Percentiles rank a stretch among this genome's conserved stretches.
These are phyloP conservation scores for Leishmania gerbilli DNA, from an alignment of 208 protist genomes.

Conservation along the genomic window DNA sequence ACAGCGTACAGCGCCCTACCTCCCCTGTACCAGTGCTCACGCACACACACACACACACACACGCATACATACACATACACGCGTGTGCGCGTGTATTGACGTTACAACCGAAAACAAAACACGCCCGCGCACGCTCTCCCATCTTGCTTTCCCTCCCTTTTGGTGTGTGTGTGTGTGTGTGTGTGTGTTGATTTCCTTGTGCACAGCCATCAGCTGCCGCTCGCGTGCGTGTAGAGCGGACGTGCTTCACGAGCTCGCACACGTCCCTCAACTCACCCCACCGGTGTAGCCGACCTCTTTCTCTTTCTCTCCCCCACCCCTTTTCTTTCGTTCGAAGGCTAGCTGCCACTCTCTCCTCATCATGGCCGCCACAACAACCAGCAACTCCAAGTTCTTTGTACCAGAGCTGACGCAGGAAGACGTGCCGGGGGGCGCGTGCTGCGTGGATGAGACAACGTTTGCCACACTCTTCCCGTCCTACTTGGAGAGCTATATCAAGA, in stretches of 20 bases:
- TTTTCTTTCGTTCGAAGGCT: not conserved
- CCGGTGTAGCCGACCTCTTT: not conserved
- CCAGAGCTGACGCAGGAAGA: constrained; percentile 84
- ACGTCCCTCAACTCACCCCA: not conserved
- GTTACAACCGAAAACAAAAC: not conserved
- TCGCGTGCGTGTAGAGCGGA: not conserved
- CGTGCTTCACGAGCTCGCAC: not conserved
- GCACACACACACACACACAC: not conserved
- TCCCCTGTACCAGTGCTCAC: not conserved
- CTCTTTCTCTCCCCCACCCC: not conserved
- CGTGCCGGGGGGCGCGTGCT: constrained; percentile 89
- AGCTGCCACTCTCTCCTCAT: not conserved
- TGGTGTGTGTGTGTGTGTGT: not conserved
- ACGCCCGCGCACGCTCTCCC: not conserved
- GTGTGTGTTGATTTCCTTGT: not conserved
- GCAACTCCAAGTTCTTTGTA: constrained; percentile 79
- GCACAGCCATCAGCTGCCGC: not conserved
- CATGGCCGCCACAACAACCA: constrained; percentile 22
- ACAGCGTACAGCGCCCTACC: not conserved
- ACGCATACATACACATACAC: not conserved
- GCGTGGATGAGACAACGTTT: constrained; percentile 96
- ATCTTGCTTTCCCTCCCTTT: not conserved
- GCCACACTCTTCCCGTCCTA: constrained; percentile 98
- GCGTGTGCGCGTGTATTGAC: not conserved
- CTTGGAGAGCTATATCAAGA: constrained; percentile 97